A percentile compares a stretch with the other conserved stretches of the same genome.
Conservation (phyloP, 345 rosid species). For the Physaria fendleri region DNA sequence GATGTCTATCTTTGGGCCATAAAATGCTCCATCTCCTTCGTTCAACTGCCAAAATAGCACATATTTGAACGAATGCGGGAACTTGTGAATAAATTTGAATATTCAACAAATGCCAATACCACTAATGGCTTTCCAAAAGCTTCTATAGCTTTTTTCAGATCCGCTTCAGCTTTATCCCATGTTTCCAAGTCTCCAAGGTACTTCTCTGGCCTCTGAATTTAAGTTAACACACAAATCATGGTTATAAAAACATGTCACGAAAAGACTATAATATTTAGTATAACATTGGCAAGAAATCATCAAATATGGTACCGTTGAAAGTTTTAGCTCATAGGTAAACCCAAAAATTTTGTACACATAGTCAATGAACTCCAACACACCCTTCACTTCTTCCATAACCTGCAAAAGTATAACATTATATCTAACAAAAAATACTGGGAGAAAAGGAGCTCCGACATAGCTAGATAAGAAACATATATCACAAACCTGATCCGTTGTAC, state of each 20-base stretch:
- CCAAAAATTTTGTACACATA: slow-evolving; percentile 63
- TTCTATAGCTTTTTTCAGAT: slow-evolving; percentile 67
- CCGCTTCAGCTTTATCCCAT: slow-evolving; percentile 89
- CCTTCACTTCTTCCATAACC: slow-evolving; percentile 79
- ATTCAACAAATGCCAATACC: slow-evolving; percentile 37
- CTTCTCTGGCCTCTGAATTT: slow-evolving; percentile 85
- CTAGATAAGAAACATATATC: slow-evolving; percentile 9
- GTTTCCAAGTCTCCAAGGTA: slow-evolving; percentile 67
- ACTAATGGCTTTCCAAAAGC: slow-evolving; percentile 81
- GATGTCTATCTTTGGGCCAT: slow-evolving; percentile 97
- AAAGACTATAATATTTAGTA: not conserved
- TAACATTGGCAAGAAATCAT: not conserved
- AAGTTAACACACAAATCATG: slow-evolving; percentile 9
- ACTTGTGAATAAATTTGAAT: not conserved
- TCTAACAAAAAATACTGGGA: not conserved
- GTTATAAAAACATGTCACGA: not conserved
- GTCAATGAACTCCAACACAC: slow-evolving; percentile 74
- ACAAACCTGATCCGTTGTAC: slow-evolving; percentile 73
- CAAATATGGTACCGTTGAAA: slow-evolving; percentile 66
- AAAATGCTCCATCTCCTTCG: slow-evolving; percentile 97
- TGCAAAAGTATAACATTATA: slow-evolving; percentile 31
- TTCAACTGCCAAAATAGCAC: slow-evolving; percentile 49
- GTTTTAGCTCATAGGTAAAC: slow-evolving; percentile 87
- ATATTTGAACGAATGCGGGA: not conserved
- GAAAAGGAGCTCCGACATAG: not conserved